Evolutionary conservation across 441 rosid genomes (phyloP), one percentile per base, ranked within the genome.

Genomic region (Populus hybrid): DNA sequence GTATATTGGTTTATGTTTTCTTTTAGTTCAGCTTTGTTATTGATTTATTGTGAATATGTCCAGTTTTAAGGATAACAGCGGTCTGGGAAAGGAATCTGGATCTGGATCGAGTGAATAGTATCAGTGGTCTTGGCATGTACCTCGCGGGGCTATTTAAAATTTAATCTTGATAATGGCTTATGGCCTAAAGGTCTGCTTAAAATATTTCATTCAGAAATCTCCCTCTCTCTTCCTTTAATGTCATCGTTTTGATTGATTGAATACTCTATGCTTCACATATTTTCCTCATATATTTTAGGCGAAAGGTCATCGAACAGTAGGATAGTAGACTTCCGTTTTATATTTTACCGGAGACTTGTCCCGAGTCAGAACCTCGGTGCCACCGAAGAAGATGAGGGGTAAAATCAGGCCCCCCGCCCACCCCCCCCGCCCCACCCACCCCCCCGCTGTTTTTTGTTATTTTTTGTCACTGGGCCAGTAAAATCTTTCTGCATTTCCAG

Each of bases 1-100:
- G 31, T 29, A 29, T 29, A 29, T 29, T 29, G 31, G 31, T 42
- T 40, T 21, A 70, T 23, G 11, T 56, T 72, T n/a, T 72, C 31
- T 20, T 56, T 26, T 28, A 29, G 8, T 9, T 31, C 0, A 53
- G 31, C 3, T 29, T 29, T 29, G 3, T 29, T 29, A 18, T 3
- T 42, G 10, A 14, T 10, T 68, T 40, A 59, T 33, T 71, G 18
- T 53, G 61, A 29, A 50, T 20, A 31, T 0, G 75, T 64, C 74
- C 81, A 59, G 28, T 14, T 56, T 36, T 11, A 35, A 78, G 69
- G 74, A 36, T 33, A 64, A 59, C 7, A 9, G 74, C 77, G 31
- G 74, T 79, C 59, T 64, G 71, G 78, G 31, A 29, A 29, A 29
- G 31, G 31, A 29, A 3, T 29, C 31, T 29, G 31, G 31, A 79